These are phyloP conservation scores for Curvularia eragrostidis DNA, from an alignment of 2,329 filamentous ascomycete species.

Conservation along the genomic window DNA sequence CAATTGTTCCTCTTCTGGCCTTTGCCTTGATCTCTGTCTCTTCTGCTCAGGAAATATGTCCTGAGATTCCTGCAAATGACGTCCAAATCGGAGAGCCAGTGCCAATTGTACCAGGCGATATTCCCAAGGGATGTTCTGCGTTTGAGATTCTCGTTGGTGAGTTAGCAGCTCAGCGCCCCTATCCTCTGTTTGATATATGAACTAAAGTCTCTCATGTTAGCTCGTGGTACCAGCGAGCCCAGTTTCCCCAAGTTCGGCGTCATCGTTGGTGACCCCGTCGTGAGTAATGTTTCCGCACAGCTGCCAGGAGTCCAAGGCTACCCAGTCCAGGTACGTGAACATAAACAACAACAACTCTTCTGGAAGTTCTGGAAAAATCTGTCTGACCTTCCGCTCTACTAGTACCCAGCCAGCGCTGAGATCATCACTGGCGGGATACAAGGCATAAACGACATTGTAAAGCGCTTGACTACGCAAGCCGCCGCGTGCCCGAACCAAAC, in stretches of 20 bases:
- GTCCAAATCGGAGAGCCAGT: conserved; percentile 8
- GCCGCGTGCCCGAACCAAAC: conserved; percentile 10
- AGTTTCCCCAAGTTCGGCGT: conserved; percentile 10
- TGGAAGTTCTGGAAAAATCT: neutral
- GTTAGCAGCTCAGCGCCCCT: neutral
- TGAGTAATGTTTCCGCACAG: conserved; percentile 10
- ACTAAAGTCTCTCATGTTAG: neutral
- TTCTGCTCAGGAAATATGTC: conserved; percentile 3
- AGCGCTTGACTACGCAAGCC: conserved; percentile 2
- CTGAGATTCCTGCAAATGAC: conserved; percentile 2
- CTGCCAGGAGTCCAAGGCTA: conserved; percentile 12
- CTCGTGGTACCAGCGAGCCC: conserved; percentile 11
- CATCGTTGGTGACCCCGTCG: conserved; percentile 11
- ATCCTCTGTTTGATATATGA: neutral
- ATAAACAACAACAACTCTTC: neutral
- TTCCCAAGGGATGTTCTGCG: conserved; percentile 9
- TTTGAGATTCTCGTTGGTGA: conserved; percentile 13
- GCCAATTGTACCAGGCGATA: conserved; percentile 8
- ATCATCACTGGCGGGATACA: conserved; percentile 8
- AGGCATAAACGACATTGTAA: conserved; percentile 10
- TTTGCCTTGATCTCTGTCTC: neutral
- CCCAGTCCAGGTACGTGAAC: conserved; percentile 7
- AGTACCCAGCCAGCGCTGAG: conserved; percentile 12
- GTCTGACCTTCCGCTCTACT: neutral
- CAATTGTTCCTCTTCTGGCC: neutral